Base-by-base conservation (phyloP, 305 asterid species). In the Caryopteris hybrid region DNA sequence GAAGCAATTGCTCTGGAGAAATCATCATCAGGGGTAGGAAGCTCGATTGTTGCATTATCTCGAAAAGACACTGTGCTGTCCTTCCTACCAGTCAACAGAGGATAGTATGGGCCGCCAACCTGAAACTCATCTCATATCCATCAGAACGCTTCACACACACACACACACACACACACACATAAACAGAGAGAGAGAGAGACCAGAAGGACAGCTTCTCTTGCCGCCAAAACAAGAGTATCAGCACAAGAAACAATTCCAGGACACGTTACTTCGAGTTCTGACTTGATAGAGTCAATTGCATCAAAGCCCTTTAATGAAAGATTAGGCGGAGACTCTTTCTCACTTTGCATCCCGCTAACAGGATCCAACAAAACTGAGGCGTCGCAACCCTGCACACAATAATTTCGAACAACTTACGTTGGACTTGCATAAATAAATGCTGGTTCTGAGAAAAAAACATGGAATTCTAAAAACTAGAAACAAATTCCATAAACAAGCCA, bases 101-200 rank as follows among this genome's bases (percentile, higher is more conserved):
- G 96, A 70, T 85, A 88, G 84, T 81, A 92, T 2, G 91, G 95
- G 39, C 98, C 97, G 20, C 96, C 95, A 47, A 80, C 86, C 98
- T 92, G 85, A 69, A 80, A 79, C 38, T 63, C 64, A 58, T 29
- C 4, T 4, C 14, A 10, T 39, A 56, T 71, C 22, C 65, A 10
- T 17, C 13, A 41, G 36, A 36, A 11, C 38, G 4, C 11, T 42
- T 3, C 7, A 47, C n/a, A 9, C 25, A 57, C 17, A 36, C 31
- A 3, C 6, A 41, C 10, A 0, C 17, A 10, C 33, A 7, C 43
- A 5, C 5, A 11, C 5, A 13, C 11, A 10, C 8, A 51, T 13
- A 25, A 18, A 50, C 38, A 16, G 59, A 61, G 50, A 23, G 64
- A 50, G 56, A 31, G 27, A 45, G 18, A 50, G 69, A 92, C 97